Percentiles rank a stretch among this genome's conserved stretches.
Conservation (phyloP, 2,329 filamentous ascomycete genomes). For the Coniochaeta sp. region DNA sequence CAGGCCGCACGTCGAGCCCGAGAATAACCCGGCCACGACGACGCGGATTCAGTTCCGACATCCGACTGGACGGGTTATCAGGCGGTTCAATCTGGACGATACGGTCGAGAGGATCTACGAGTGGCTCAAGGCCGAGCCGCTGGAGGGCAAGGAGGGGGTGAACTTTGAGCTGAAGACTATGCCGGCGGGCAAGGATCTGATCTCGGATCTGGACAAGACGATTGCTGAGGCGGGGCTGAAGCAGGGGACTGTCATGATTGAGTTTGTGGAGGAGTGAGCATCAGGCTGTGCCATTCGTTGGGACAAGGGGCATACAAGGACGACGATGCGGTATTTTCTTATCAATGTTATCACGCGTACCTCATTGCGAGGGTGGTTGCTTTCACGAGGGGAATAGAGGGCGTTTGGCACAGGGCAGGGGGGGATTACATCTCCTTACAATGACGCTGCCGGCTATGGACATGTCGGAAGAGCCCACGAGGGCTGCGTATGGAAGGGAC, state of each 20-base stretch:
- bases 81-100: slow-evolving; percentile 73
- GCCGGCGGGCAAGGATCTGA: slow-evolving; percentile 70
- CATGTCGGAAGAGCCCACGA: no score
- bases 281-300: no score
- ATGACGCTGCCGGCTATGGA: no score
- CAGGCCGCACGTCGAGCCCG: slow-evolving; percentile 71
- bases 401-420: neutral
- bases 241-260: slow-evolving; percentile 92
- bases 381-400: slow-evolving; percentile 1
- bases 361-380: neutral
- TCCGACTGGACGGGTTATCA: slow-evolving; percentile 74
- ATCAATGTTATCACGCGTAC: neutral
- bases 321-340: neutral
- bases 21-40: slow-evolving; percentile 58
- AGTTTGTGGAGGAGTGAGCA: slow-evolving; percentile 58
- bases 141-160: slow-evolving; percentile 70
- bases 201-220: slow-evolving; percentile 63
- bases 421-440: neutral
- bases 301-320: neutral
- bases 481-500: no score
- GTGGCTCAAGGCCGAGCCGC: slow-evolving; percentile 85
- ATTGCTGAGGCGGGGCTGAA: slow-evolving; percentile 80
- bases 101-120: slow-evolving; percentile 81
- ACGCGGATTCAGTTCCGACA: slow-evolving; percentile 93
- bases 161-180: slow-evolving; percentile 85